Conservation (phyloP, 257 asterid species). For the Solanum chiquidenum region DNA sequence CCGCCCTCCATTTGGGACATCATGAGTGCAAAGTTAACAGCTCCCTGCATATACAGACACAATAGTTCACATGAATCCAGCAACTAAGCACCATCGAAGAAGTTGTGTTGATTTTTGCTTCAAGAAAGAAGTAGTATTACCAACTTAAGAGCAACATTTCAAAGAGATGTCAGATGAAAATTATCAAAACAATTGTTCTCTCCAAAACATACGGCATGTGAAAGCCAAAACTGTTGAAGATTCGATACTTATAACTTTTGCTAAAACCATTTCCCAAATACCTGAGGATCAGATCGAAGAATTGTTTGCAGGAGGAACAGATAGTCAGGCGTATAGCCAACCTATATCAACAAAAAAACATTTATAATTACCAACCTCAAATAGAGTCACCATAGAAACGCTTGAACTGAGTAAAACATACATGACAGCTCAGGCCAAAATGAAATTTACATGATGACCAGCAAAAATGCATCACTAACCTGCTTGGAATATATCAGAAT, state of each 20-base stretch:
- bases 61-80: not conserved
- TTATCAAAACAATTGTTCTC: not conserved
- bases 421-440: not conserved
- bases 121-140: not conserved
- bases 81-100: not conserved
- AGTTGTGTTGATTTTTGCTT: not conserved
- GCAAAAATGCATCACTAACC: slow-evolving; percentile 28
- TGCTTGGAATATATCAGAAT: slow-evolving; percentile 95
- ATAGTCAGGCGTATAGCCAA: slow-evolving; percentile 95
- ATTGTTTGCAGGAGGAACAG: slow-evolving; percentile 97
- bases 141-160: not conserved
- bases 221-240: not conserved
- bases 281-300: slow-evolving; percentile 99
- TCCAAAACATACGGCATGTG: not conserved
- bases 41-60: slow-evolving; percentile 56
- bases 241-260: not conserved
- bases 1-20: slow-evolving; percentile 99
- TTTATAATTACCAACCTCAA: not conserved
- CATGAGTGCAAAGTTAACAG: slow-evolving; percentile 98
- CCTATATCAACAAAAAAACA: slow-evolving; percentile 41
- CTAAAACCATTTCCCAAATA: slow-evolving; percentile 11
- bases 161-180: not conserved
- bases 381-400: not conserved
- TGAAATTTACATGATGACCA: not conserved
- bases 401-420: not conserved